These are phyloP conservation scores for Ustilaginoidea virens DNA, from an alignment of 2,329 filamentous ascomycete genomes.

Conservation along the genomic window DNA sequence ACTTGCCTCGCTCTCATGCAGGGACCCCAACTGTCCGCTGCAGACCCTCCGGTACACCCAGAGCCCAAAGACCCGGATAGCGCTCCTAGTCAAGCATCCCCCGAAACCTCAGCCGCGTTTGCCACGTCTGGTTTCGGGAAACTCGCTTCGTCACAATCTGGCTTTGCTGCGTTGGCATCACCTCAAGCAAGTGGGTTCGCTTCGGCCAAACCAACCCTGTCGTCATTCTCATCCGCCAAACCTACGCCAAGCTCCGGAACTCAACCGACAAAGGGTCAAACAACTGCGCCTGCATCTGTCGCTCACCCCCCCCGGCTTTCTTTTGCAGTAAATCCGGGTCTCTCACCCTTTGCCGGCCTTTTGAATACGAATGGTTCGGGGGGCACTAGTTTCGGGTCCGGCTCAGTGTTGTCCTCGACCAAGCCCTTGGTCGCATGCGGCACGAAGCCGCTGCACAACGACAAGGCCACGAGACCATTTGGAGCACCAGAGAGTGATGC, in stretches of 20 bases:
- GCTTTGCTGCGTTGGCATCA: constrained; percentile 42
- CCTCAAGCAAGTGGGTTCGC: constrained; percentile 35
- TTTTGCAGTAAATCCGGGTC: constrained; percentile 26
- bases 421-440: constrained; percentile 47
- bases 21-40: too few relatives aligned
- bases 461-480: constrained; percentile 56
- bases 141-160: constrained; percentile 46
- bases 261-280: constrained; percentile 8
- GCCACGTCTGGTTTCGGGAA: constrained; percentile 53
- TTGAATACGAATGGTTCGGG: constrained; percentile 33
- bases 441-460: constrained; percentile 28
- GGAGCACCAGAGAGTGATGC: constrained; percentile 57
- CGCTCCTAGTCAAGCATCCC: constrained; percentile 1
- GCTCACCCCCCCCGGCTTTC: too few relatives aligned
- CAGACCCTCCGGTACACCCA: neutral
- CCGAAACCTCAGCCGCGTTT: constrained; percentile 46
- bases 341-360: constrained; percentile 34
- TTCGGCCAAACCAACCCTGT: constrained; percentile 19
- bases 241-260: constrained; percentile 5
- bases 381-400: constrained; percentile 20
- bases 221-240: constrained; percentile 14
- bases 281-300: too few relatives aligned
- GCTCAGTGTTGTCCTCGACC: constrained; percentile 20
- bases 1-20: neutral
- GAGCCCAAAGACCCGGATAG: neutral